phyloP scores from a whole-genome alignment of 225 moss, liverwort and hornwort genomes.

The Marchantia paleacea region DNA sequence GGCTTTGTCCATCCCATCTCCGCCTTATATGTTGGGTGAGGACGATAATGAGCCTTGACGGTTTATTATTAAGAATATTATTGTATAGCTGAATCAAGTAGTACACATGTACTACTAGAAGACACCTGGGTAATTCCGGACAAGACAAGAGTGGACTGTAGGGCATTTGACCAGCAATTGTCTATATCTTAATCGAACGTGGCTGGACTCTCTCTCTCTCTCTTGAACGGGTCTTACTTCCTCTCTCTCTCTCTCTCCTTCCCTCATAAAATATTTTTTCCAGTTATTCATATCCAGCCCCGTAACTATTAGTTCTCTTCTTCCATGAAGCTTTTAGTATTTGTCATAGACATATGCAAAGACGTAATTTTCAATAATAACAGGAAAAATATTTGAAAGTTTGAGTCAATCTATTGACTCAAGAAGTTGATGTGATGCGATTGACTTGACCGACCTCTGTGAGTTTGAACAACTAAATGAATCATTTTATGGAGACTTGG shows the following conservation, averaged over 20 bases:
- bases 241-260: background rate
- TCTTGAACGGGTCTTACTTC: no score
- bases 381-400: no score
- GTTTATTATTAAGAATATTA: background rate
- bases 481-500: background rate
- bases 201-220: background rate
- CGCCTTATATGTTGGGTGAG: background rate
- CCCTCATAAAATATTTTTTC: background rate
- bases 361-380: no score
- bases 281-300: background rate
- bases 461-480: background rate
- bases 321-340: no score
- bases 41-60: background rate
- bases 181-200: background rate
- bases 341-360: no score
- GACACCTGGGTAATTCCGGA: background rate
- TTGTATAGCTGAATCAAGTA: background rate
- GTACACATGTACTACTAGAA: background rate
- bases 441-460: background rate
- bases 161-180: constrained; percentile 3
- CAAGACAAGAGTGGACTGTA: constrained; percentile 7
- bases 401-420: background rate
- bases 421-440: background rate
- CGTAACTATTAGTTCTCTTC: no score
- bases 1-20: background rate